phyloP scores from a whole-genome alignment of 441 rosid species.

The Geranium incanum region DNA sequence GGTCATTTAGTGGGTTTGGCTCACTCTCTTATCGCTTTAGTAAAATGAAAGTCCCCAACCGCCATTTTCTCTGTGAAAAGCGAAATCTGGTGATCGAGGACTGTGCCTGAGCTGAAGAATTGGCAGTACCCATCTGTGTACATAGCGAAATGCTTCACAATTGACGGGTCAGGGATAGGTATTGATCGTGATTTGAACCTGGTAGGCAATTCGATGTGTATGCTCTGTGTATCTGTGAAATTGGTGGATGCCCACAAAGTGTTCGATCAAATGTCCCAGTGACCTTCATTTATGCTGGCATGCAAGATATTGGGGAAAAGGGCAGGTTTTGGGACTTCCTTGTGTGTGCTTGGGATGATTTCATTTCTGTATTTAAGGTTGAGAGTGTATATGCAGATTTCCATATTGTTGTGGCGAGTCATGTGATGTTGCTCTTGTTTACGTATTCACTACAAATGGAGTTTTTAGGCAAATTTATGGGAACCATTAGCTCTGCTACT shows the following conservation, averaged over 20 bases:
- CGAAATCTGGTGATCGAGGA: neutral
- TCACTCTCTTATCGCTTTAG: neutral
- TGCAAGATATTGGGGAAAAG: neutral
- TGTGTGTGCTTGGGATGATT: neutral
- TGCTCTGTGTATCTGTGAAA: neutral
- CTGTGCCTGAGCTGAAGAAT: neutral
- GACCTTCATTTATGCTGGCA: neutral
- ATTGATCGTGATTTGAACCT: neutral
- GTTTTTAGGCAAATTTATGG: no score
- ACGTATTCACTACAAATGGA: neutral
- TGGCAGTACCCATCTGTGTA: neutral
- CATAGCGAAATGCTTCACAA: neutral
- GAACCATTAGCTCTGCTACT: neutral
- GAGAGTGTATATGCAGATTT: no score
- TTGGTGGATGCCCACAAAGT: slow-evolving; percentile 3
- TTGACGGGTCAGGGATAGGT: neutral
- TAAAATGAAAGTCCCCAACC: neutral
- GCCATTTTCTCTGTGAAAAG: neutral
- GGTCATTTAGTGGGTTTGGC: no score
- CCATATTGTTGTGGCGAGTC: neutral
- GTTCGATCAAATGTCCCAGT: neutral
- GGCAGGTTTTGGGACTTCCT: neutral
- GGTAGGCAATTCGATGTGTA: neutral
- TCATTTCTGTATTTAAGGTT: neutral
- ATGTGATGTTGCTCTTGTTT: neutral